Percentiles rank a stretch among this genome's conserved stretches.
Evolutionary conservation across 192 early-diverging fungal genomes (phyloP).

Genomic region (Coemansia sp.): DNA sequence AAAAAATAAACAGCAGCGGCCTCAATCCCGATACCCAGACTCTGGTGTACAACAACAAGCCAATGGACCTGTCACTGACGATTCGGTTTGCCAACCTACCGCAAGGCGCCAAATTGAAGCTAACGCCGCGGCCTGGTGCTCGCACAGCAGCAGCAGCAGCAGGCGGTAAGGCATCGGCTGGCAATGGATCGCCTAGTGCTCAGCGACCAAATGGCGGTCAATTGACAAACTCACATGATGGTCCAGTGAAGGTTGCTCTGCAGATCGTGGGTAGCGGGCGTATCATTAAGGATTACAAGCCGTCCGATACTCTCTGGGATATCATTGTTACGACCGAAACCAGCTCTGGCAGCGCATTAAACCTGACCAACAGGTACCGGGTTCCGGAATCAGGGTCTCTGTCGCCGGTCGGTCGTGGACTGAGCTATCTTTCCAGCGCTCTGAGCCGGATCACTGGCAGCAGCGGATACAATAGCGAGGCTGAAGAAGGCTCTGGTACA

Average conservation of each 20-base stretch:
- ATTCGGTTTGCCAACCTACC: constrained; percentile 84
- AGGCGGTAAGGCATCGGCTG: background rate
- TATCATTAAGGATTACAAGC: constrained; percentile 63
- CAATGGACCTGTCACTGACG: constrained; percentile 70
- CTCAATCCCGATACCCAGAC: constrained; percentile 59
- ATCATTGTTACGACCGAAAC: constrained; percentile 24
- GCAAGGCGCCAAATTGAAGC: constrained; percentile 72
- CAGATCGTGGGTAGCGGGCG: constrained; percentile 73
- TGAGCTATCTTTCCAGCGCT: background rate
- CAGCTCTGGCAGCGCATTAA: constrained; percentile 22
- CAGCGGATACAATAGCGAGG: constrained; percentile 8
- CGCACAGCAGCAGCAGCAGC: constrained; percentile 3
- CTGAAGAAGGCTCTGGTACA: background rate
- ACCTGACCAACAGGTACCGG: constrained; percentile 22
- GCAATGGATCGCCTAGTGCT: background rate
- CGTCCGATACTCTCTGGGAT: constrained; percentile 69
- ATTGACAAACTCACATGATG: constrained; percentile 3
- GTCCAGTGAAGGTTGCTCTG: constrained; percentile 65
- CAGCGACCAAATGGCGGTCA: background rate
- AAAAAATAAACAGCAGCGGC: constrained; percentile 52
- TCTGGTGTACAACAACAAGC: constrained; percentile 67
- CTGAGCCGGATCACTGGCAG: background rate
- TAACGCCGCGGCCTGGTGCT: constrained; percentile 36
- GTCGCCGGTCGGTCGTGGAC: background rate
- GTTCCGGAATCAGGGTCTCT: constrained; percentile 2